Evolutionary conservation across 768 basidiomycete species (phyloP), one percentile per base, ranked within the genome.

Genomic region (Peribolospora baueri): DNA sequence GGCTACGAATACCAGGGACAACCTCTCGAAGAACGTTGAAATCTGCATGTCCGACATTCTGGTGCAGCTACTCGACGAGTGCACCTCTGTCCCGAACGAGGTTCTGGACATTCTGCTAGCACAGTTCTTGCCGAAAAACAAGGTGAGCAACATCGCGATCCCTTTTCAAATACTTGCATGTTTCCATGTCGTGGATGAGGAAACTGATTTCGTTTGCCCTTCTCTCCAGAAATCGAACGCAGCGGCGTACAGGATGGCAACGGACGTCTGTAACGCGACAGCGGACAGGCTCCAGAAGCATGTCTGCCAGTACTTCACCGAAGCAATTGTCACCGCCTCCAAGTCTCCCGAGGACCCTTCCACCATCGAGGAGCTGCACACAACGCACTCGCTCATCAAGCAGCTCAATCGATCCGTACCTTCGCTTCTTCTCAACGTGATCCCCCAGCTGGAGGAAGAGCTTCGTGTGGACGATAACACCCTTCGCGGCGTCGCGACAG

Each of bases 381-480:
- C 72, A 4, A 81, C 85, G 3, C 91, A 95, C 67, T 75, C 78
- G 42, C 81, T 93, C 60, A 80, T 97, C 68, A 80, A 82, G 62
- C 78, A 77, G 13, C 73, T 97, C 5, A 78, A 83, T 65, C 76
- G 75, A 36, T 75, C 80, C 38, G 87, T 81, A 66, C 86, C 91
- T 0, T 70, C 75, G 6, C 71, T 95, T 10, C 71, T 97, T 2
- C 79, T 84, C 63, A 86, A 82, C 65, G 87, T 95, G 50, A 80
- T 97, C 37, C 90, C 91, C 0, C 82, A 87, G 55, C 76, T 97
- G 13, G 88, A 91, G 65, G 83, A 88, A 59, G 86, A 93, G 62
- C 72, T 95, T 4, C 76, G 78, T 36, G 79, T 81, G 3, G 83
- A 85, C 59, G 76, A 82, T 43, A 63, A 78, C 43, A 45, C 43